A percentile compares a stretch with the other conserved stretches of the same genome.
Evolutionary conservation across 768 basidiomycete genomes (phyloP).

Genomic region (Serpula lacrymans): DNA sequence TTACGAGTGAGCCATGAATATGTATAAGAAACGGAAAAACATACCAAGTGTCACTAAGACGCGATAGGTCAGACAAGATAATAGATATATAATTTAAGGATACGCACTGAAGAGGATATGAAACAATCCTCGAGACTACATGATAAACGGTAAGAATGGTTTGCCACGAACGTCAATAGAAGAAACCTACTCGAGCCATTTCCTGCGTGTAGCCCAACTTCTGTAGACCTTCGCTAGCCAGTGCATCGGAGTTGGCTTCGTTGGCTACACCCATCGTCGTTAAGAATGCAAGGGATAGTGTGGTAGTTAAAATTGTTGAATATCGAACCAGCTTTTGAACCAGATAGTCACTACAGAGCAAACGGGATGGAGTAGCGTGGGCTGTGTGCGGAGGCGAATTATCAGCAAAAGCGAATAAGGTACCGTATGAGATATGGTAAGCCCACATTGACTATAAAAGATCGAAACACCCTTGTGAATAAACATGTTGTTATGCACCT

Average conservation of each 20-base stretch:
- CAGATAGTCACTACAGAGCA: too few relatives aligned
- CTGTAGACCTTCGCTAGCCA: conserved; percentile 37
- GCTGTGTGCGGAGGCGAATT: too few relatives aligned
- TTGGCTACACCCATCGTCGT: conserved; percentile 12
- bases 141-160: background rate
- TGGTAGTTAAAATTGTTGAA: too few relatives aligned
- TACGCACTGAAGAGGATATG: conserved; percentile 54
- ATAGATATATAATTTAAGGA: too few relatives aligned
- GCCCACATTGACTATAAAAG: too few relatives aligned
- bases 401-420: too few relatives aligned
- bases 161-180: background rate
- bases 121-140: conserved; percentile 46
- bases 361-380: too few relatives aligned
- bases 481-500: too few relatives aligned
- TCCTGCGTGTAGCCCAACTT: conserved; percentile 56
- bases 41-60: conserved; percentile 47
- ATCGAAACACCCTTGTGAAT: too few relatives aligned
- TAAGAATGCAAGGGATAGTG: background rate
- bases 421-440: too few relatives aligned
- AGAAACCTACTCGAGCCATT: conserved; percentile 41
- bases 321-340: too few relatives aligned
- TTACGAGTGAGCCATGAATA: background rate
- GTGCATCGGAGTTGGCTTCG: conserved; percentile 16
- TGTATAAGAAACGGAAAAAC: conserved; percentile 8
- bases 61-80: too few relatives aligned